Base-by-base conservation (phyloP, 1,284 basidiomycete species). In the Moesziomyces globuligerus region DNA sequence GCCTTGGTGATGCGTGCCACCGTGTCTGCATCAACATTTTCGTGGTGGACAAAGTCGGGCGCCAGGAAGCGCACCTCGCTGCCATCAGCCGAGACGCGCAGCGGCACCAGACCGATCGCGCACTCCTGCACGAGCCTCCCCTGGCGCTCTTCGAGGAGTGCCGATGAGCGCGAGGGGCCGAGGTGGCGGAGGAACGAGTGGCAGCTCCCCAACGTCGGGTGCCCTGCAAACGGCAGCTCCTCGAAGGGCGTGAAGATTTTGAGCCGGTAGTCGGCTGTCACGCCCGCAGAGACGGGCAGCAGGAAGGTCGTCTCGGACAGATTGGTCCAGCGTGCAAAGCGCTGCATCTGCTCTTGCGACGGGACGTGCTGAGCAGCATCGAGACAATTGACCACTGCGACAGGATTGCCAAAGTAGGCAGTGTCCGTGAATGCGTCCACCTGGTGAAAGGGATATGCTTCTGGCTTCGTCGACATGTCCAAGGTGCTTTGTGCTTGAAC, bases 291-390 rank as follows among this genome's bases (percentile, higher is more conserved):
- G 4, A 72, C 62, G 1, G 65, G 66, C 2, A 78, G 58, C 3
- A 80, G 36, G 40, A 79, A 80, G 24, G 75, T 74, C 9, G 78
- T 79, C 40, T 80, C 77, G 24, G 72, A 73, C 6, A 80, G 55
- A 34, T 80, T 79, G 10, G 77, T 79, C 77, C 77, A 80, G 9
- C 42, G 44, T 3, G 78, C 77, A 23, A 80, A 76, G 6, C 57
- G 26, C 24, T 57, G 53, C 74, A 78, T 77, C 45, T 70, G 49
- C 13, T 66, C 59, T 25, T 69, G 54, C 1, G 49, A 26, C 0
- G 73, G 64, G 0, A 49, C 39, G 4, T 56, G 49, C 17, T 57
- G 38, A 7, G 53, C 36, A 7, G 54, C 0, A 36, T 62, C 44
- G 34, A 69, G 55, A 24, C 66, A 69, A 45, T 64, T 69, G 28